Evolutionary conservation across 805 yeast genomes (phyloP), one percentile per base, ranked within the genome.

Genomic region (Wickerhamomyces canadensis): DNA sequence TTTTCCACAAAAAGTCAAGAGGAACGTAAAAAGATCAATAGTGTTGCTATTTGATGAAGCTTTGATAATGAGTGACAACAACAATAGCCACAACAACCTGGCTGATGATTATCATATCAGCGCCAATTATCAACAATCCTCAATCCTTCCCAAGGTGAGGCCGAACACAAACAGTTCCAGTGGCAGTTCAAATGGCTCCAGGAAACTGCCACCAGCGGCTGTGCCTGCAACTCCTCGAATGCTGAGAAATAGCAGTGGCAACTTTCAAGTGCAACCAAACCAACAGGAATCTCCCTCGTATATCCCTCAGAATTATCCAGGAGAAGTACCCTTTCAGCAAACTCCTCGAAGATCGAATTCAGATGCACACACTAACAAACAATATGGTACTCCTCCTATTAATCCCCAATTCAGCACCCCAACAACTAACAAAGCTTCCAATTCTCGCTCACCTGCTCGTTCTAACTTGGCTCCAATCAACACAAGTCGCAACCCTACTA

Each of bases 171-270:
- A 34, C 2, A 36, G 37, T 14, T 42, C 48, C 3, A 16, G 27
- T 18, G 34, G 40, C 7, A 31, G 34, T 19, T 31, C 39, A 3
- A 18, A 17, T 19, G 38, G 26, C 9, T 28, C 49, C 2, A 36
- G 32, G 8, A 40, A 44, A 16, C 41, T 36, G 16, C 50, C 46
- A 2, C 51, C 52, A 4, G 27, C 49, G 4, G 53, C 53, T 9
- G 72, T 68, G 4, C 84, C 83, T 3, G 85, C 85, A 2, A 79
- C 86, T 2, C 84, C 85, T 8, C 61, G 85, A 47, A 80, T 80
- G 85, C 59, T 79, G 33, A 66, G 83, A 47, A 76, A 74, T 49
- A 72, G 73, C 4, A 70, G 77, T 42, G 72, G 72, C 1, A 58
- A 58, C 38, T 40, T 48, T 51, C 42, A 36, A 16, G 38, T 37